Evolutionary conservation across 78 protist species (phyloP).

Genomic region (Planoprotostelium fungivorum): DNA sequence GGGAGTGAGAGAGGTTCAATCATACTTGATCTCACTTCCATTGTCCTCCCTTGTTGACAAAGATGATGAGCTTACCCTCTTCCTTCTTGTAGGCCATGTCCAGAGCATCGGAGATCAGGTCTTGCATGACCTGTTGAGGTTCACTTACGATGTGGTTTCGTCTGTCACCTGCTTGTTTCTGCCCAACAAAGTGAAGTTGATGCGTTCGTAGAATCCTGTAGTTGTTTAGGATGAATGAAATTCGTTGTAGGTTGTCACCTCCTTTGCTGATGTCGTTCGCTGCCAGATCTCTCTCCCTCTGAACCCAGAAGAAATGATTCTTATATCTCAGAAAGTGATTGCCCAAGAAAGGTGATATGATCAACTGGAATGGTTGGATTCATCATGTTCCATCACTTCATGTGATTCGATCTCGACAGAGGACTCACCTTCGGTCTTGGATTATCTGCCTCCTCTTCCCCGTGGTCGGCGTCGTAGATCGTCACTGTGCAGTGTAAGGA

Average conservation of each 20-base stretch:
- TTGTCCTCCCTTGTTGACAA: not conserved
- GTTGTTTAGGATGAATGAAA: not conserved
- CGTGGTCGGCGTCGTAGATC: not conserved
- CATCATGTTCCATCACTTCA: not conserved
- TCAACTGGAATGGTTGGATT: not conserved
- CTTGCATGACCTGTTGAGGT: not conserved
- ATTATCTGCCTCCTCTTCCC: not conserved
- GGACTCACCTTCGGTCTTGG: not conserved
- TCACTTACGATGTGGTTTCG: not conserved
- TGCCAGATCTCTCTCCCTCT: not conserved
- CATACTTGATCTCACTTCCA: not conserved
- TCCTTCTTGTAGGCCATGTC: constrained; percentile 36
- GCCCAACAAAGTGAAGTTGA: not conserved
- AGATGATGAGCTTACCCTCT: constrained; percentile 45
- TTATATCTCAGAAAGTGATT: not conserved
- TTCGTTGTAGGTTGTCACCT: not conserved
- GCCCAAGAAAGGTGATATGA: not conserved
- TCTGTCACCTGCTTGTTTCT: not conserved
- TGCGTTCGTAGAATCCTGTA: not conserved
- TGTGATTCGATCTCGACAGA: not conserved
- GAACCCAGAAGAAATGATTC: not conserved
- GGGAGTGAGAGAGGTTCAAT: not conserved
- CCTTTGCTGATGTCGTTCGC: not conserved
- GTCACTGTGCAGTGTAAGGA: not conserved
- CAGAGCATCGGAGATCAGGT: constrained; percentile 22